A percentile compares a stretch with the other conserved stretches of the same genome.
phyloP scores from a whole-genome alignment of 2,329 filamentous ascomycete species.

The Incumbomyces delicatus region DNA sequence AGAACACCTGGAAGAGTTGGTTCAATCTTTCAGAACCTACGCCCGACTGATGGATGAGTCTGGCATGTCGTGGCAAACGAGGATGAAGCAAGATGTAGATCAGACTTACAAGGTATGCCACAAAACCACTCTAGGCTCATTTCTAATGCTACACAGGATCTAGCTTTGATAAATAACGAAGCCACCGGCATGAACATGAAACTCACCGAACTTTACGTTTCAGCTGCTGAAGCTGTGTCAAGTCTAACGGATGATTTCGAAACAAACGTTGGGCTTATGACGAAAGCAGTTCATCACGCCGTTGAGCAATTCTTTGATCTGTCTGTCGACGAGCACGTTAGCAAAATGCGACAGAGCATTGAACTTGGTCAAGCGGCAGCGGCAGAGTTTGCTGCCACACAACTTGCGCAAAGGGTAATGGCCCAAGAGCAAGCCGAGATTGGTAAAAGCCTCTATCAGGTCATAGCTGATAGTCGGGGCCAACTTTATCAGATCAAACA shows the following conservation, averaged over 20 bases:
- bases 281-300: not conserved
- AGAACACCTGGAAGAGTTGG: not conserved
- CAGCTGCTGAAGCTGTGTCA: slow-evolving; percentile 4
- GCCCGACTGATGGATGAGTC: slow-evolving; percentile 46
- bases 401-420: not conserved
- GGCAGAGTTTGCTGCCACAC: slow-evolving; percentile 1
- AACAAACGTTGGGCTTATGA: slow-evolving; percentile 1
- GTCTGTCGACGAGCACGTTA: not conserved
- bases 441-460: not conserved
- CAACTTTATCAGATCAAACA: not conserved
- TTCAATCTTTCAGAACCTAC: slow-evolving; percentile 26
- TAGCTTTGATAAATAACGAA: slow-evolving; percentile 1
- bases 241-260: not conserved
- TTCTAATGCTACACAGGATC: not conserved
- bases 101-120: not conserved
- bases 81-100: not conserved
- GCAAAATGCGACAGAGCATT: not conserved
- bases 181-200: not conserved
- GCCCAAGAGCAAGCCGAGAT: not conserved
- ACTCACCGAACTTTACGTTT: slow-evolving; percentile 2
- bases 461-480: slow-evolving; percentile 2
- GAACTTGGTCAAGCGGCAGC: not conserved
- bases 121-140: not conserved
- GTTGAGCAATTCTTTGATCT: slow-evolving; percentile 1
- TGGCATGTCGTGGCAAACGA: slow-evolving; percentile 41